Evolutionary conservation across 2,329 filamentous ascomycete species (phyloP).

Genomic region (Talaromyces sp.): DNA sequence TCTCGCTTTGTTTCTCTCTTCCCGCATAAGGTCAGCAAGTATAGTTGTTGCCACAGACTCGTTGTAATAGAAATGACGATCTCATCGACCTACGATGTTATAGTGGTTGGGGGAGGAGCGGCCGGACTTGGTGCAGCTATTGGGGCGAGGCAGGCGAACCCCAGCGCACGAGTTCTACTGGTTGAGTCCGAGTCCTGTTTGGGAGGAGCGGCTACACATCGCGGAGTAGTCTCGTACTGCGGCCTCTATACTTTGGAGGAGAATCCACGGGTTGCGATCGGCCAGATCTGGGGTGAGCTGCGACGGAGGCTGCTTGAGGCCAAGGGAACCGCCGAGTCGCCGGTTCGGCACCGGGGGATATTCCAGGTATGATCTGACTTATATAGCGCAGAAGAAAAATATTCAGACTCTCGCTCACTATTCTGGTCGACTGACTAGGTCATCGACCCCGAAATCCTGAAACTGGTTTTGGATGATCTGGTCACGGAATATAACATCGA

Average conservation of each 20-base stretch:
- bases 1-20: too few species aligned
- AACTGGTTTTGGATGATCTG: slow-evolving; percentile 1
- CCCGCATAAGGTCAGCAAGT: too few species aligned
- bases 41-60: too few species aligned
- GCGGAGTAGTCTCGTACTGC: background rate
- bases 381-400: too few species aligned
- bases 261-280: background rate
- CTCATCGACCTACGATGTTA: background rate
- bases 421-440: too few species aligned
- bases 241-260: background rate
- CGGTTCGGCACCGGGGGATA: background rate
- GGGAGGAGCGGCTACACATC: slow-evolving; percentile 1
- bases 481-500: background rate
- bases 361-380: slow-evolving; percentile 1
- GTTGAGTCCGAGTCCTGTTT: background rate
- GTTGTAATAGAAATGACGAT: too few species aligned
- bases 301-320: background rate
- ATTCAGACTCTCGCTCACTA: too few species aligned
- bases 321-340: background rate
- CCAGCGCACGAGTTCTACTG: background rate
- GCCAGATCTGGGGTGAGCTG: background rate
- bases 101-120: slow-evolving; percentile 1
- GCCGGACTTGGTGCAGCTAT: slow-evolving; percentile 1
- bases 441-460: background rate
- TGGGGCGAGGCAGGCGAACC: background rate